Percentiles rank a stretch among this genome's conserved stretches.
Evolutionary conservation across 1,139 yeast species (phyloP).

Genomic region (Zhuliangozyma parablackwelliae): DNA sequence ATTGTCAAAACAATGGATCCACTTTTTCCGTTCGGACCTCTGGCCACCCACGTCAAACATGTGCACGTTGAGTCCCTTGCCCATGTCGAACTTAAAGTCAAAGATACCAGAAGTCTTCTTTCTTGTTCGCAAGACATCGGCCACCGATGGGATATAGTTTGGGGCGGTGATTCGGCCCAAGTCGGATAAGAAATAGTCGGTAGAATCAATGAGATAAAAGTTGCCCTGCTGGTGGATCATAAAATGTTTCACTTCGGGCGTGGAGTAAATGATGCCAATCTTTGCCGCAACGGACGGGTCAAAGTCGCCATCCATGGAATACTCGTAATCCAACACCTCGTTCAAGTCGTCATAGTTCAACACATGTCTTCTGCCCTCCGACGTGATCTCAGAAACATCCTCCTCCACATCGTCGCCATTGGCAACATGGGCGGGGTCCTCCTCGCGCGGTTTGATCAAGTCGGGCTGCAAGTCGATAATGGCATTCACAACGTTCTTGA

Average conservation of each 20-base stretch:
- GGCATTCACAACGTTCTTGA: constrained; percentile 57
- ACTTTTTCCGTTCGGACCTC: constrained; percentile 85
- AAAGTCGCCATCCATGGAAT: constrained; percentile 48
- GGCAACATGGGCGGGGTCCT: constrained; percentile 3
- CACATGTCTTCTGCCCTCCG: constrained; percentile 17
- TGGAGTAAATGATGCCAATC: constrained; percentile 49
- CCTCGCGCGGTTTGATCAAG: constrained; percentile 29
- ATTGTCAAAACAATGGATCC: constrained; percentile 95
- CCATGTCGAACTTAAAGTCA: constrained; percentile 77
- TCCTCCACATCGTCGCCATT: constrained; percentile 7
- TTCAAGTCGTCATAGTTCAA: constrained; percentile 42
- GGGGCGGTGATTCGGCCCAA: constrained; percentile 57
- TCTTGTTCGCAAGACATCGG: constrained; percentile 81
- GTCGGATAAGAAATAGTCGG: constrained; percentile 72
- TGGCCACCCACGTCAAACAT: constrained; percentile 95
- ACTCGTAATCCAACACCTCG: constrained; percentile 43
- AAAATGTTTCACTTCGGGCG: constrained; percentile 53
- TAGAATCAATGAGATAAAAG: constrained; percentile 84
- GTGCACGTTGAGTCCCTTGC: constrained; percentile 66
- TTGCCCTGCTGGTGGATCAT: constrained; percentile 61
- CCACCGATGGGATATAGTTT: constrained; percentile 65
- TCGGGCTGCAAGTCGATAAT: constrained; percentile 47
- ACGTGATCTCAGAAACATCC: constrained; percentile 7
- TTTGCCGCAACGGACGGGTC: constrained; percentile 41
- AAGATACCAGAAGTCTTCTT: constrained; percentile 91